Conservation (phyloP, 208 protist species). For the Vickermania ingenoplastis region DNA sequence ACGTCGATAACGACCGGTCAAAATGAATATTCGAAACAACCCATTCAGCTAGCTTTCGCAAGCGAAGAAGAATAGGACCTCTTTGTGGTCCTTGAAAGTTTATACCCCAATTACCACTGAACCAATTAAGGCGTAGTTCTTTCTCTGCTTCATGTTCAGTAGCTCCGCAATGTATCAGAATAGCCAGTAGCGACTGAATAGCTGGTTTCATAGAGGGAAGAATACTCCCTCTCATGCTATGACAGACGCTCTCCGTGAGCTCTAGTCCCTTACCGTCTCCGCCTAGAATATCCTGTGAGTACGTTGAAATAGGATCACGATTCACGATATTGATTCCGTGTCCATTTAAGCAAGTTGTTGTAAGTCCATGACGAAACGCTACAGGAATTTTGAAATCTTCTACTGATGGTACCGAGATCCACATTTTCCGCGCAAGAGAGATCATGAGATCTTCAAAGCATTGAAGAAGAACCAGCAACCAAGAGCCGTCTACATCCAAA, state of each 20-base stretch:
- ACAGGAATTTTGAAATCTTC: conserved; percentile 23
- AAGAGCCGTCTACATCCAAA: conserved; percentile 33
- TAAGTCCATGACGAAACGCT: conserved; percentile 60
- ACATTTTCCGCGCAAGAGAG: background rate
- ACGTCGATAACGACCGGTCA: conserved; percentile 6
- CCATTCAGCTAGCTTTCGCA: conserved; percentile 63
- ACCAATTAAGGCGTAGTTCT: conserved; percentile 80
- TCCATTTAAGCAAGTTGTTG: conserved; percentile 21
- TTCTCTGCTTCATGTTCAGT: conserved; percentile 55
- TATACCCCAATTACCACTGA: conserved; percentile 81
- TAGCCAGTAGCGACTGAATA: conserved; percentile 65
- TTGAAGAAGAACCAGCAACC: conserved; percentile 35
- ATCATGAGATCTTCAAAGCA: conserved; percentile 39
- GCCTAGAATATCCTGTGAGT: conserved; percentile 50
- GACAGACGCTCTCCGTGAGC: conserved; percentile 55
- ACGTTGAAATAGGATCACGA: conserved; percentile 11
- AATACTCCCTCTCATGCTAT: conserved; percentile 59
- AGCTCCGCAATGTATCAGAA: conserved; percentile 71
- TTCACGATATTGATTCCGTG: conserved; percentile 42
- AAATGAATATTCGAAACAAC: conserved; percentile 44
- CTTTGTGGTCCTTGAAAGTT: conserved; percentile 58
- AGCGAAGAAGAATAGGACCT: conserved; percentile 36
- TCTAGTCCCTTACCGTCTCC: conserved; percentile 39
- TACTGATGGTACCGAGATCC: conserved; percentile 8
- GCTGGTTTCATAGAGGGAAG: conserved; percentile 73